phyloP scores from a whole-genome alignment of 2,329 filamentous ascomycete species.

The Neoscytalidium dimidiatum region DNA sequence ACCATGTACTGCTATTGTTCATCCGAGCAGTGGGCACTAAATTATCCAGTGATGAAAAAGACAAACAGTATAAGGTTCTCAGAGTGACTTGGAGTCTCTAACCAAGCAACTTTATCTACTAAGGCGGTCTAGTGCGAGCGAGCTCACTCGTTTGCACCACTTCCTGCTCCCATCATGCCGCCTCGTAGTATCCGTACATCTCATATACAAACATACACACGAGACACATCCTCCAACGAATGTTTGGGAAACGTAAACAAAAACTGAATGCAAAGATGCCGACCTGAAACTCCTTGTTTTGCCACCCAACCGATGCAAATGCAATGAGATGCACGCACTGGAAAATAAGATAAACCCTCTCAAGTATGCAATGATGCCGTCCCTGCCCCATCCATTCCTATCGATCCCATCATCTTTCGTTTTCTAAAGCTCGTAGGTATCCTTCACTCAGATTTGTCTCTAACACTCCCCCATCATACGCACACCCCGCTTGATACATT shows the following conservation, averaged over 20 bases:
- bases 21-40: too few species aligned
- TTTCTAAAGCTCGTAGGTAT: background rate
- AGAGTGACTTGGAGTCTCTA: too few species aligned
- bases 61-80: too few species aligned
- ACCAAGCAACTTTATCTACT: too few species aligned
- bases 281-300: background rate
- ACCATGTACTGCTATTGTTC: too few species aligned
- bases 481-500: background rate
- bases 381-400: background rate
- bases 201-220: background rate
- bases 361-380: background rate
- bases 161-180: too few species aligned
- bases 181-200: background rate
- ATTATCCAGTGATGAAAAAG: too few species aligned
- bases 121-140: too few species aligned
- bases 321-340: conserved; percentile 6
- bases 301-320: background rate
- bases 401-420: background rate
- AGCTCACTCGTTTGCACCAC: too few species aligned
- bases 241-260: background rate
- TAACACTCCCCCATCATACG: background rate
- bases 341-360: background rate
- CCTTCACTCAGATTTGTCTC: background rate
- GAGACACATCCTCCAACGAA: background rate
- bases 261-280: background rate